Evolutionary conservation across 2,329 filamentous ascomycete genomes (phyloP), one percentile per base, ranked within the genome.

Genomic region (Tolypocladium album): DNA sequence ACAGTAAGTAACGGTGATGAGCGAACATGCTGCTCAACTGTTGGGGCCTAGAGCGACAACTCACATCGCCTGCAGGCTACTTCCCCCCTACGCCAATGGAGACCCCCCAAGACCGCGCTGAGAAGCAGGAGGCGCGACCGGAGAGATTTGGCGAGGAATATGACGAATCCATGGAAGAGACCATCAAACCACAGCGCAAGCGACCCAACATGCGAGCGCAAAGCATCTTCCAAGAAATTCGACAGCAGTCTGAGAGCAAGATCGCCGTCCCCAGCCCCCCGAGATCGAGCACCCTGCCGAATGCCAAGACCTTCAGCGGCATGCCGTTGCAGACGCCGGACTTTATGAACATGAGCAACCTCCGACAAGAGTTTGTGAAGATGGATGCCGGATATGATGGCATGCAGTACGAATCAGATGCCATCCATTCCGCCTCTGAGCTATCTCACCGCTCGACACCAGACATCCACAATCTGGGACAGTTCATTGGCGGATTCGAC

Each of bases 21-120:
- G 12, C 22, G 31, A n/a, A n/a, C 1, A 52, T 4, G 2, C 3
- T 3, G 5, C 31, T 2, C 2, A 20, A 4, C 3, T 20, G 12
- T 38, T 15, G 20, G n/a, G 17, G 34, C 34, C 8, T 2, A 62
- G 47, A 39, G 58, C 58, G 57, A n/a, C 61, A 13, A 57, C 20
- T 39, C 38, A 61, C 58, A 56, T 57, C 59, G 55, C 62, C 40
- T 17, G 11, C 61, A 86, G 86, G 76, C 64, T 87, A 84, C 66
- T 83, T 84, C 64, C 87, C 87, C 60, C 82, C 86, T 55, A 90
- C 88, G 36, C 87, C 88, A 58, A 82, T 81, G 67, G 83, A 85
- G 58, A 88, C 85, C 24, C 86, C 87, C 52, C 78, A 80, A 63
- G 74, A 80, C 62, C 74, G 75, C 57, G 66, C 75, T 50, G 67